A percentile compares a stretch with the other conserved stretches of the same genome.
These are phyloP conservation scores for Termitomyces bulborhizus DNA, from an alignment of 768 basidiomycete genomes.

Conservation along the genomic window DNA sequence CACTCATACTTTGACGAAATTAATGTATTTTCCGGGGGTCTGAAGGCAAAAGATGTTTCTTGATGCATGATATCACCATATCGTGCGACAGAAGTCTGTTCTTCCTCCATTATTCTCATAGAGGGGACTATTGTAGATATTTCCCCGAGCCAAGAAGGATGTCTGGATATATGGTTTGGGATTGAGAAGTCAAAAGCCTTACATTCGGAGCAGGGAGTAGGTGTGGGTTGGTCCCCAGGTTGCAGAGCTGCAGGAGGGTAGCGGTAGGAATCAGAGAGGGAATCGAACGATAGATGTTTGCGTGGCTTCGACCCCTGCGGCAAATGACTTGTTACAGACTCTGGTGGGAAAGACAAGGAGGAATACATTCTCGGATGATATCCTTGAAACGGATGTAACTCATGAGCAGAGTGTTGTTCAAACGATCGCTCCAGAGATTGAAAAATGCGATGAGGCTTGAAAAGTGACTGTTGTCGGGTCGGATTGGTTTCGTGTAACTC, in stretches of 20 bases:
- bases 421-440: background rate
- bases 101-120: constrained; percentile 5
- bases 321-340: background rate
- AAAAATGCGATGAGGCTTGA: background rate
- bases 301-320: background rate
- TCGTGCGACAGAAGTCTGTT: constrained; percentile 13
- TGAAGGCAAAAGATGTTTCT: background rate
- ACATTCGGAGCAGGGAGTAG: background rate
- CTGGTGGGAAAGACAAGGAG: background rate
- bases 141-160: constrained; percentile 3
- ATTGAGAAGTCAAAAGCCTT: background rate
- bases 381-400: background rate
- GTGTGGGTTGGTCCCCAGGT: constrained; percentile 1
- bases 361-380: background rate
- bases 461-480: background rate
- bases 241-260: background rate
- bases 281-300: background rate
- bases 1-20: constrained; percentile 65
- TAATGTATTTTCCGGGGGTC: constrained; percentile 13
- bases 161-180: background rate
- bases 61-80: background rate
- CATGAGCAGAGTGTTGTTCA: background rate
- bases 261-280: background rate
- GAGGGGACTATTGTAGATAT: constrained; percentile 6
- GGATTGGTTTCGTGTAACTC: background rate